Evolutionary conservation across 208 protist genomes (phyloP), one percentile per base, ranked within the genome.

Genomic region (Trypanosoma boissoni): DNA sequence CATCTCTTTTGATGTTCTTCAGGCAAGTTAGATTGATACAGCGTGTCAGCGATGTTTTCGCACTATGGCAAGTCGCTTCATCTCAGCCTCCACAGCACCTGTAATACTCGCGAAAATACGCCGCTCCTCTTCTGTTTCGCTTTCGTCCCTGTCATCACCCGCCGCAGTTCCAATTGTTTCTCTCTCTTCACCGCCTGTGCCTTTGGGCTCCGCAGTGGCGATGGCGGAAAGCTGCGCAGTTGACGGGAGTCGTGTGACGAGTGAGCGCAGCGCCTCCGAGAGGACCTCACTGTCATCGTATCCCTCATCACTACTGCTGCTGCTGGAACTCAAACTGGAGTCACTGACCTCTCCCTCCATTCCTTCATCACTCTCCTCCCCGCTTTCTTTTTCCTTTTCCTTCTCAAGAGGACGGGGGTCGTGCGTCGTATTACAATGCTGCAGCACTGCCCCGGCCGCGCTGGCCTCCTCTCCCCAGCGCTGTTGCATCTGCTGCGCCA

Each of bases 11-110:
- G 20, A 58, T 57, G 9, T 52, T 34, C 28, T 50, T 9, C 26
- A 31, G 20, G 18, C 21, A 6, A 10, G 27, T 56, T 28, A n/a
- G 10, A 20, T 37, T 54, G 42, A 18, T 64, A 63, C n/a, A n/a
- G n/a, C n/a, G n/a, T n/a, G 12, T 66, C 20, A 76, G 6, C 80
- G 68, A 48, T 88, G 55, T 32, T 83, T 83, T 4, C 80, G 64
- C 27, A 80, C 55, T 26, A 81, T 56, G 0, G 80, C 69, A 16
- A 88, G 50, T 1, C 80, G 64, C 43, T 72, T 27, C 80, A 88
- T 88, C 46, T 80, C 73, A 29, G 55, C 54, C 2, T 64, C 53
- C 37, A 84, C 80, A 24, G 78, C 59, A 10, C 37, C 34, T 34
- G 60, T 65, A 48, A 87, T 76, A 5, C 44, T 42, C 21, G 36